A percentile compares a stretch with the other conserved stretches of the same genome.
phyloP scores from a whole-genome alignment of 177 flowering plant species.

The Tripterygium wilfordii region DNA sequence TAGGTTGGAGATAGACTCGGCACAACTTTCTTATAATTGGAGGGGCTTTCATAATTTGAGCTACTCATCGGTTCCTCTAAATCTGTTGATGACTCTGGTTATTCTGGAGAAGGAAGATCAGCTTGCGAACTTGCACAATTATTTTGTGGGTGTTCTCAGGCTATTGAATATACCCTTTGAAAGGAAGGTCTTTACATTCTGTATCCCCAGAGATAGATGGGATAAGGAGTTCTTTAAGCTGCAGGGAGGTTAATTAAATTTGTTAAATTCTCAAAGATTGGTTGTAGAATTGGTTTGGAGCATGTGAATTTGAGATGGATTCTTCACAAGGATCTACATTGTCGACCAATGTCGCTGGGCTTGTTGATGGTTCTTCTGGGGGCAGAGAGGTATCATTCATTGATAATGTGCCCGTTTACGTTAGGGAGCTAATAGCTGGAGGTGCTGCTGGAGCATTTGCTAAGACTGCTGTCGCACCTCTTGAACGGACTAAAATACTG shows the following conservation, averaged over 20 bases:
- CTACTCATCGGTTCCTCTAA: background rate
- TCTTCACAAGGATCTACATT: slow-evolving; percentile 77
- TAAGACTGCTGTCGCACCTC: slow-evolving; percentile 88
- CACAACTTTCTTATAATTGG: too few relatives aligned
- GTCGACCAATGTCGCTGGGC: slow-evolving; percentile 54
- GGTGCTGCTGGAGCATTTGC: slow-evolving; percentile 94
- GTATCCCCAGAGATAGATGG: slow-evolving; percentile 70
- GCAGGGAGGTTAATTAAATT: slow-evolving; percentile 43
- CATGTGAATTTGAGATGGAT: slow-evolving; percentile 46
- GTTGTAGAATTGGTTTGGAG: background rate
- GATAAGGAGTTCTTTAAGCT: slow-evolving; percentile 67
- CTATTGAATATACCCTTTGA: slow-evolving; percentile 24
- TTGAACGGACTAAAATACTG: slow-evolving; percentile 82
- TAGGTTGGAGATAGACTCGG: too few relatives aligned
- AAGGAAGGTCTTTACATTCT: slow-evolving; percentile 31
- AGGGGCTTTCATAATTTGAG: too few relatives aligned
- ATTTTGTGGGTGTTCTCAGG: slow-evolving; percentile 41
- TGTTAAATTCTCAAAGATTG: slow-evolving; percentile 1
- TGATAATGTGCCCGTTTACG: slow-evolving; percentile 77
- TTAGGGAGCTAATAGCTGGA: slow-evolving; percentile 89
- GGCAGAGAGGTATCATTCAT: slow-evolving; percentile 29
- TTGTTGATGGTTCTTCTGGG: slow-evolving; percentile 46
- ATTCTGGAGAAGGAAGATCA: slow-evolving; percentile 23
- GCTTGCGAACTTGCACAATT: slow-evolving; percentile 39
- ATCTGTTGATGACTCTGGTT: slow-evolving; percentile 45